phyloP scores from a whole-genome alignment of 352 stramenopile species.

The Phytophthora pinifolia region DNA sequence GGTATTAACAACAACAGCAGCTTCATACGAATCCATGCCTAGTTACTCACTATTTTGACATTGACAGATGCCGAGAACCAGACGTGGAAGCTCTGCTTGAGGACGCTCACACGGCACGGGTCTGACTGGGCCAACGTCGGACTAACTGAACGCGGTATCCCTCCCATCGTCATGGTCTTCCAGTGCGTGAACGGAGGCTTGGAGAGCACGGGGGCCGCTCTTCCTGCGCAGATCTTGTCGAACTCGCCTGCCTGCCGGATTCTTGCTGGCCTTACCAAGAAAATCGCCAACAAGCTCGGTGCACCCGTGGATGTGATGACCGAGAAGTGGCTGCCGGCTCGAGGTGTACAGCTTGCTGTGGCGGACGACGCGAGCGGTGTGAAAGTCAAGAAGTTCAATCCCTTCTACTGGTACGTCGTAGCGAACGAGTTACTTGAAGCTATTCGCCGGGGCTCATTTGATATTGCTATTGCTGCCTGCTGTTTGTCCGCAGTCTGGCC shows the following conservation, averaged over 20 bases:
- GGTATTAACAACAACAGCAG: conserved; percentile 28
- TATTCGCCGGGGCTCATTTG: not conserved
- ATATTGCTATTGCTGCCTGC: not conserved
- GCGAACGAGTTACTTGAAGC: no score
- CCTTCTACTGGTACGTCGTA: conserved; percentile 61
- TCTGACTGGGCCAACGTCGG: conserved; percentile 74
- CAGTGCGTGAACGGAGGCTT: conserved; percentile 43
- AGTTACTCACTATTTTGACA: not conserved
- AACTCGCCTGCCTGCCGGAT: conserved; percentile 77
- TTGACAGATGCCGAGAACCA: conserved; percentile 48
- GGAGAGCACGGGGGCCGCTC: conserved; percentile 51
- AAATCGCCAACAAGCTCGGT: conserved; percentile 81
- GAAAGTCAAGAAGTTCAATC: conserved; percentile 63
- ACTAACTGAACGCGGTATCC: conserved; percentile 62
- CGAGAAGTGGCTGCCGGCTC: conserved; percentile 70
- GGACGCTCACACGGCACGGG: conserved; percentile 68
- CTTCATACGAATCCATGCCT: no score
- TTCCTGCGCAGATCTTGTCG: conserved; percentile 51
- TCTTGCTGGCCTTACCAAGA: conserved; percentile 79
- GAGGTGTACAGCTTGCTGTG: conserved; percentile 28
- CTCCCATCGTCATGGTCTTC: conserved; percentile 67
- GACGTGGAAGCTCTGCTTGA: conserved; percentile 68
- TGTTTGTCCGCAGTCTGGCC: conserved; percentile 9
- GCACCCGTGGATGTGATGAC: conserved; percentile 83
- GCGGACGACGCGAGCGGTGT: conserved; percentile 5